Evolutionary conservation across 345 rosid species (phyloP).

Genomic region (Hevea brasiliensis): DNA sequence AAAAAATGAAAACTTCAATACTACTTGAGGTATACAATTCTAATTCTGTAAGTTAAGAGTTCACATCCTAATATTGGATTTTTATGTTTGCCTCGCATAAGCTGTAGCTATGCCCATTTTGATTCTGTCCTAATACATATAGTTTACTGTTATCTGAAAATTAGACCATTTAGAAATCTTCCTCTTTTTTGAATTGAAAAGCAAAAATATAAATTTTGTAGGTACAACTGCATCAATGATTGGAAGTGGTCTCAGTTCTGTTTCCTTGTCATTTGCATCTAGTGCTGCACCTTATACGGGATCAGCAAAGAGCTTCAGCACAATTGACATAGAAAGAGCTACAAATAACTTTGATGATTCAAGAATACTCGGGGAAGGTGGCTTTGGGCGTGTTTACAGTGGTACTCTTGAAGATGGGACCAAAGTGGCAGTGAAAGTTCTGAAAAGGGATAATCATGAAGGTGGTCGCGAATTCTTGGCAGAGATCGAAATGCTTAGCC

Average conservation of each 20-base stretch:
- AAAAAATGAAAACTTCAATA: background rate
- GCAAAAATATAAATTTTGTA: slow-evolving; percentile 28
- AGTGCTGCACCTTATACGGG: slow-evolving; percentile 75
- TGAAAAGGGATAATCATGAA: slow-evolving; percentile 93
- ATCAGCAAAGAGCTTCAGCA: slow-evolving; percentile 84
- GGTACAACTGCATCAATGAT: slow-evolving; percentile 58
- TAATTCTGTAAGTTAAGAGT: background rate
- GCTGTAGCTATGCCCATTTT: slow-evolving; percentile 4
- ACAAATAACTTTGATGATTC: slow-evolving; percentile 67
- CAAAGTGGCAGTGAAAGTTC: slow-evolving; percentile 80
- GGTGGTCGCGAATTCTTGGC: slow-evolving; percentile 92
- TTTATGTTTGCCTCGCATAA: background rate
- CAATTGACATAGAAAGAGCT: slow-evolving; percentile 75
- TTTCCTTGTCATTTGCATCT: slow-evolving; percentile 79
- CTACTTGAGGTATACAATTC: background rate
- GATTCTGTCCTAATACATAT: background rate
- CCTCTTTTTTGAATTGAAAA: background rate
- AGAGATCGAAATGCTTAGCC: slow-evolving; percentile 98
- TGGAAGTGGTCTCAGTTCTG: slow-evolving; percentile 69
- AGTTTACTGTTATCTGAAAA: background rate
- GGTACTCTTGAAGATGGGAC: slow-evolving; percentile 89
- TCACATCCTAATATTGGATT: background rate
- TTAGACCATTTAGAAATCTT: slow-evolving; percentile 4
- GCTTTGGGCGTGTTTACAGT: slow-evolving; percentile 81
- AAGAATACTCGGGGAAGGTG: slow-evolving; percentile 89